These are phyloP conservation scores for Acacia confusa DNA, from an alignment of 306 rosid species.

Conservation along the genomic window DNA sequence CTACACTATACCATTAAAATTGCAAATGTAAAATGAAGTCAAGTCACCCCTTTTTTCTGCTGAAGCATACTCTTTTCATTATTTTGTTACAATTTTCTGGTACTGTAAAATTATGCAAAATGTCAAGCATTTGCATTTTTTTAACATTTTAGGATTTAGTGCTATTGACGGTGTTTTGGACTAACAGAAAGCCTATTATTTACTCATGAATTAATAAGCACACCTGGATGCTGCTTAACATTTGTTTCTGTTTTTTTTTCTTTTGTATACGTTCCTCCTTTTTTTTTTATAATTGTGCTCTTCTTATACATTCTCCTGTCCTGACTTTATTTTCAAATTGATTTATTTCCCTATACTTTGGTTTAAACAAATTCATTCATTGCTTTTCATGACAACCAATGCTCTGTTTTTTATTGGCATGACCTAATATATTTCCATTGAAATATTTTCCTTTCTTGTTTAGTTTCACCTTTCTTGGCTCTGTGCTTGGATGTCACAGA, in stretches of 20 bases:
- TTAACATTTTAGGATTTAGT: background rate
- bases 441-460: background rate
- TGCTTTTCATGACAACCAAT: constrained; percentile 16
- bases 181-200: background rate
- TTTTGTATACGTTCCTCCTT: background rate
- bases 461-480: background rate
- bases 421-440: background rate
- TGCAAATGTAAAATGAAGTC: constrained; percentile 4
- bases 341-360: background rate
- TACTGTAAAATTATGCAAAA: background rate
- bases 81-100: background rate
- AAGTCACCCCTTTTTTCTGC: background rate
- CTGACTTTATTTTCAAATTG: background rate
- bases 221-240: background rate
- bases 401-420: background rate
- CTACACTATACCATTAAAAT: background rate
- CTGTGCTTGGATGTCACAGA: background rate
- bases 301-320: background rate
- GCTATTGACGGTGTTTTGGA: background rate
- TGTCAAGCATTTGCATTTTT: background rate
- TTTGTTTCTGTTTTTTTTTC: background rate
- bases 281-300: background rate
- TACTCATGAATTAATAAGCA: background rate
- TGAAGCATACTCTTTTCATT: background rate
- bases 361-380: constrained; percentile 7